Conservation (phyloP, 1,284 basidiomycete genomes). For the Microbotryum silenes-acaulis region DNA sequence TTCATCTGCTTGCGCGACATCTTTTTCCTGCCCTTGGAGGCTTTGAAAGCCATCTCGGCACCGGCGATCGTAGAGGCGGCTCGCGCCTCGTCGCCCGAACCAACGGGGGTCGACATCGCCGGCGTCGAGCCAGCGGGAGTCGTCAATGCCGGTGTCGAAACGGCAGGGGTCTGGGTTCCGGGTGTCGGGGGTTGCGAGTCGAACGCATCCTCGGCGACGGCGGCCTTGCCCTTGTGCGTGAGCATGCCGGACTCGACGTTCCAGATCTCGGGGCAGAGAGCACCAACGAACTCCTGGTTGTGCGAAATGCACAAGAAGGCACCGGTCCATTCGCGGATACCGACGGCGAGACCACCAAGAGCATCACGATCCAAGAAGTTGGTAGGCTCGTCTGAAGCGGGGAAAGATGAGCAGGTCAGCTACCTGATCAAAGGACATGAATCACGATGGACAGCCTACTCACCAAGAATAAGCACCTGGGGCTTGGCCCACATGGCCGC, state of each 20-base stretch:
- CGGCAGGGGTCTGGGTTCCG: slow-evolving; percentile 53
- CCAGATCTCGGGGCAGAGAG: slow-evolving; percentile 71
- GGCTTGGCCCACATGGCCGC: slow-evolving; percentile 93
- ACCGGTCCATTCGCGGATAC: slow-evolving; percentile 92
- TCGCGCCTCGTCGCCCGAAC: slow-evolving; percentile 43
- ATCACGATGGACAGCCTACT: neutral
- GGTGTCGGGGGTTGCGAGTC: slow-evolving; percentile 46
- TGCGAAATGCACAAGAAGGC: slow-evolving; percentile 97
- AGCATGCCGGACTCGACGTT: slow-evolving; percentile 60
- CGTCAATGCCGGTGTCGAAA: slow-evolving; percentile 44
- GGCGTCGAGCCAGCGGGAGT: slow-evolving; percentile 37
- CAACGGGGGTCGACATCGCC: slow-evolving; percentile 43
- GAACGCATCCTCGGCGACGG: slow-evolving; percentile 69
- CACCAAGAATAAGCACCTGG: slow-evolving; percentile 51
- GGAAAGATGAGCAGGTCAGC: neutral
- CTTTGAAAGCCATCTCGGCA: slow-evolving; percentile 35
- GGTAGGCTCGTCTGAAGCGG: slow-evolving; percentile 58
- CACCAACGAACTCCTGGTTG: slow-evolving; percentile 75
- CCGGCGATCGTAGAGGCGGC: slow-evolving; percentile 26
- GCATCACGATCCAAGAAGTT: slow-evolving; percentile 79
- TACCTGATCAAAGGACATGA: slow-evolving; percentile 33
- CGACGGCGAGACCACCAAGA: slow-evolving; percentile 85
- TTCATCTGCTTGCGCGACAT: slow-evolving; percentile 82
- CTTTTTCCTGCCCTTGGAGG: slow-evolving; percentile 79
- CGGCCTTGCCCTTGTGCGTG: slow-evolving; percentile 77